Evolutionary conservation across 495 filamentous ascomycete genomes (phyloP), one percentile per base, ranked within the genome.

Genomic region (Annulohypoxylon maeteangense): DNA sequence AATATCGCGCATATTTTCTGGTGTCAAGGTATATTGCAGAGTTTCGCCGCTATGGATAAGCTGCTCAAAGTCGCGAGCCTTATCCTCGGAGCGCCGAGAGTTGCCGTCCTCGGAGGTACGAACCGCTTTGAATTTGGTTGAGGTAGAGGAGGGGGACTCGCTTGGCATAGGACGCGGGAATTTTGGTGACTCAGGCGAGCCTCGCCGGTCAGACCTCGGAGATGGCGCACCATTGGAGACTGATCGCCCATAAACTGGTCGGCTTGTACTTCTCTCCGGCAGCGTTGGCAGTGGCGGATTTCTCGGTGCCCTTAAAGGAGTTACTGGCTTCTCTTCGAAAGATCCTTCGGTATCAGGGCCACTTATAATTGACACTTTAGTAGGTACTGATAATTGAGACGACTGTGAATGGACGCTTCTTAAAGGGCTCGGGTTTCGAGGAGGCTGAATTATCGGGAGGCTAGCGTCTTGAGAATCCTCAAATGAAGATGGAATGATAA

Each of bases 21-120:
- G 95, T 1, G 95, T 99, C 31, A 98, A 85, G 1, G 95, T 98
- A 76, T 91, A 98, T 78, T 95, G 94, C 48, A 99, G 90, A 1
- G 95, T 98, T 76, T 97, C 90, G 62, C 93, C 89, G 78, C 93
- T 94, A 38, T 91, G 90, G 64, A 99, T 95, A 36, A 98, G 84
- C 69, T 94, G 87, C 73, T 99, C 95, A 78, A 99, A 94, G 53
- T 84, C 79, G 22, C 81, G 78, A 31, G 78, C 82, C 10, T 81
- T 78, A 65, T 82, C 77, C 14, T 72, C 82, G 18, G 78, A 75
- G 14, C 76, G 80, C 27, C 74, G 74, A 18, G 77, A 77, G 81
- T 74, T 82, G 74, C 72, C 83, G 25, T 87, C 86, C 50, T 87
- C 84, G 4, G 85, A 87, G 18, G 81, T 83, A 34, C 84, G 81